A percentile compares a stretch with the other conserved stretches of the same genome.
phyloP scores from a whole-genome alignment of 2,329 filamentous ascomycete species.

The Fusarium nematophilum region DNA sequence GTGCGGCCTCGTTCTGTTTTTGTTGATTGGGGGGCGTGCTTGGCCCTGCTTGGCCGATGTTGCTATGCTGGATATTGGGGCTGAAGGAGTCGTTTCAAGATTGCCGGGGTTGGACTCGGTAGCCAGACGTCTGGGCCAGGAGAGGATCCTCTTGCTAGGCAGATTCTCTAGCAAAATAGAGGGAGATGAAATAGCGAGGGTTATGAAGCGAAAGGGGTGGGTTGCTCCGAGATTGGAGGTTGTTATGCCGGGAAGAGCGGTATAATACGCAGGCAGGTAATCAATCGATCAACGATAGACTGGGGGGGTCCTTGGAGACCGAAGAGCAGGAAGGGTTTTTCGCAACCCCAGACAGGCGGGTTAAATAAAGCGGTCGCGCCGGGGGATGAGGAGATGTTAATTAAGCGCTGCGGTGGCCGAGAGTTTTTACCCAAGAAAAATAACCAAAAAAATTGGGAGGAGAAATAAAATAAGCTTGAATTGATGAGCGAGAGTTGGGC shows the following conservation, averaged over 20 bases:
- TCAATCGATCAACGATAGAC: constrained; percentile 43
- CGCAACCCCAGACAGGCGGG: constrained; percentile 23
- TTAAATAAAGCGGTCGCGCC: constrained; percentile 23
- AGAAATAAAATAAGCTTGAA: constrained; percentile 3
- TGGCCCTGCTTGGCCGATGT: constrained; percentile 28
- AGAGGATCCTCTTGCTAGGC: constrained; percentile 28
- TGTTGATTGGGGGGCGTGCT: constrained; percentile 28
- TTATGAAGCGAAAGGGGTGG: constrained; percentile 30
- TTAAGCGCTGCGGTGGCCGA: constrained; percentile 29
- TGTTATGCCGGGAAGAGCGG: constrained; percentile 14
- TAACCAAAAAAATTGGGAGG: constrained; percentile 17
- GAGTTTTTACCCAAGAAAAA: constrained; percentile 25
- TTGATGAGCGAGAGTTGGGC: constrained; percentile 16
- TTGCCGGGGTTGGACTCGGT: constrained; percentile 38
- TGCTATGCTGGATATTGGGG: constrained; percentile 42
- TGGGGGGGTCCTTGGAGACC: constrained; percentile 22
- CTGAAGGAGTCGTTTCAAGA: constrained; percentile 43
- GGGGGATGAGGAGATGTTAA: constrained; percentile 36
- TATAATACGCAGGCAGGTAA: constrained; percentile 2
- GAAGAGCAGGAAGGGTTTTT: constrained; percentile 32
- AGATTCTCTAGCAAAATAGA: constrained; percentile 38
- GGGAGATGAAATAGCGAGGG: constrained; percentile 37
- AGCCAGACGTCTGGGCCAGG: constrained; percentile 35
- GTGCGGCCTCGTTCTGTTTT: constrained; percentile 36
- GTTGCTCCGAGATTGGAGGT: constrained; percentile 7